Conservation (phyloP, 441 rosid species). For the Sinapis alba region DNA sequence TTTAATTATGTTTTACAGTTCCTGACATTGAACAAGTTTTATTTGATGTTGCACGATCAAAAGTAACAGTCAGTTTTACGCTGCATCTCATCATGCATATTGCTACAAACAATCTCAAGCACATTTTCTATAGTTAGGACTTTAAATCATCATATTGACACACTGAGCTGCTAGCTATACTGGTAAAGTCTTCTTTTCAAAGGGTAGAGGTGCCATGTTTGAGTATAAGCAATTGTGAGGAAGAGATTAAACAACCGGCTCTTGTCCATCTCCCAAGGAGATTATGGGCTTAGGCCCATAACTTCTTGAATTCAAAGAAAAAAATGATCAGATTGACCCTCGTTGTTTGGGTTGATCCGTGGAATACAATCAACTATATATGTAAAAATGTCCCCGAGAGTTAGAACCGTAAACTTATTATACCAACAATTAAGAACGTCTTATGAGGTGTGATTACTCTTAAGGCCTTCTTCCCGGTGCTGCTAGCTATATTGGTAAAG, state of each 20-base stretch:
- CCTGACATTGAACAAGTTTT: constrained; percentile 97
- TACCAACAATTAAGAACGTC: constrained; percentile 19
- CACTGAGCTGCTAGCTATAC: too few relatives aligned
- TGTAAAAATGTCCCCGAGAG: background rate
- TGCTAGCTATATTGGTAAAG: too few relatives aligned
- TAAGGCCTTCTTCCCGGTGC: too few relatives aligned
- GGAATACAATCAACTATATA: constrained; percentile 49
- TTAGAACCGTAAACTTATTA: too few relatives aligned
- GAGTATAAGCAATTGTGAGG: too few relatives aligned
- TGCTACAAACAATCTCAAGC: constrained; percentile 49
- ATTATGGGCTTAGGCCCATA: too few relatives aligned
- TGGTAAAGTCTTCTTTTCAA: too few relatives aligned
- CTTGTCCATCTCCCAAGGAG: too few relatives aligned
- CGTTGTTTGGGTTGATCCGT: constrained; percentile 57
- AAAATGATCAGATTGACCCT: background rate
- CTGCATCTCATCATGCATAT: constrained; percentile 98
- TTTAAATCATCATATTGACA: background rate
- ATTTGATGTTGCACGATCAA: constrained; percentile 67
- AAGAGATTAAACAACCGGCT: too few relatives aligned
- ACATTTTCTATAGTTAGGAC: background rate
- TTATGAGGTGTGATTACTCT: constrained; percentile 26
- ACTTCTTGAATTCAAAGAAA: too few relatives aligned
- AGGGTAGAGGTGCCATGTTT: too few relatives aligned
- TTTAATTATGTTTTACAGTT: constrained; percentile 51
- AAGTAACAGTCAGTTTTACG: constrained; percentile 90